These are phyloP conservation scores for Picochlorum sp. DNA, from an alignment of 139 green algal species.

Conservation along the genomic window DNA sequence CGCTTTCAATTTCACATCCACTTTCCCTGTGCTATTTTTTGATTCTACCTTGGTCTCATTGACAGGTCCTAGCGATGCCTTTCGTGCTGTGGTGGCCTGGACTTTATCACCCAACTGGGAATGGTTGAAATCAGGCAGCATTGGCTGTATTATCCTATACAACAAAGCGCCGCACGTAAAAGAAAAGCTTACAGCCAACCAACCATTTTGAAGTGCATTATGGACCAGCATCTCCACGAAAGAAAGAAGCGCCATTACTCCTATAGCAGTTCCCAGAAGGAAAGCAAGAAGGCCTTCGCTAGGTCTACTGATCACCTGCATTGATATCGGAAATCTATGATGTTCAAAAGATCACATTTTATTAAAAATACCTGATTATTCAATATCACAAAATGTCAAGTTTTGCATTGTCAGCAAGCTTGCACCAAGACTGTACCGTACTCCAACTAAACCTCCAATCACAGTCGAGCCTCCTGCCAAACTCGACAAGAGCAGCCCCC, in stretches of 20 bases:
- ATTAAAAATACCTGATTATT: too few species aligned
- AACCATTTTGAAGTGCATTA: conserved; percentile 48
- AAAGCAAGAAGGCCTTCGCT: conserved; percentile 50
- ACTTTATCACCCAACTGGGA: not conserved
- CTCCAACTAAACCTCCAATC: conserved; percentile 51
- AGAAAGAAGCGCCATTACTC: conserved; percentile 74
- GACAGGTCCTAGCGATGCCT: not conserved
- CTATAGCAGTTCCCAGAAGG: conserved; percentile 54
- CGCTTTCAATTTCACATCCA: not conserved
- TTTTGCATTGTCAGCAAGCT: too few species aligned
- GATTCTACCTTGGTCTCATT: not conserved
- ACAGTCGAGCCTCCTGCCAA: conserved; percentile 49
- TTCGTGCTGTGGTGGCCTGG: not conserved
- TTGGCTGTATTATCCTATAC: conserved; percentile 43
- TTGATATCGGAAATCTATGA: not conserved
- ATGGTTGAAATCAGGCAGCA: conserved; percentile 45
- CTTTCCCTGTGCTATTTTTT: not conserved
- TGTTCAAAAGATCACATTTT: not conserved
- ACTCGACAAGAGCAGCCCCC: conserved; percentile 31
- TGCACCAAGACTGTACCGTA: conserved; percentile 7
- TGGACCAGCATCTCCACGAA: conserved; percentile 62
- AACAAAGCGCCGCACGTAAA: conserved; percentile 26
- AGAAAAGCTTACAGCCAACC: conserved; percentile 20
- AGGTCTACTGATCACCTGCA: conserved; percentile 42
- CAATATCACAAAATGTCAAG: too few species aligned